These are phyloP conservation scores for Nasturtium officinale DNA, from an alignment of 345 rosid species.

Conservation along the genomic window DNA sequence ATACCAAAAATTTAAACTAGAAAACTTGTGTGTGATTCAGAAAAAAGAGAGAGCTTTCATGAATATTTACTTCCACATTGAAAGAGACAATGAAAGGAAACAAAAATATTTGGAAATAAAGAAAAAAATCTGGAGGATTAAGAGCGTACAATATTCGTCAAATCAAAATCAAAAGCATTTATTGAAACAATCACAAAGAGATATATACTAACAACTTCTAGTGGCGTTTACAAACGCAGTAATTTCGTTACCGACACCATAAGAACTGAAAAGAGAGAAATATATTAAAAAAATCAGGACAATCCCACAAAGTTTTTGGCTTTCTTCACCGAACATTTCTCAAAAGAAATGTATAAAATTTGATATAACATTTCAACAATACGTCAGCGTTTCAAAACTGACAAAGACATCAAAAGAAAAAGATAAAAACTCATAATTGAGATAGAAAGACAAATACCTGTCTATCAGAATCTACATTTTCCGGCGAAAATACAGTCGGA, in stretches of 20 bases:
- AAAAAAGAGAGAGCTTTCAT: not conserved
- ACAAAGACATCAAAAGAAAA: conserved; percentile 2
- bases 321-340: conserved; percentile 27
- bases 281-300: not conserved
- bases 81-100: conserved; percentile 17
- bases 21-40: conserved; percentile 7
- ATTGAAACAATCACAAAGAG: conserved; percentile 9
- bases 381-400: conserved; percentile 15
- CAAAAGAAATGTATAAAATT: not conserved
- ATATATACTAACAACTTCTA: not conserved
- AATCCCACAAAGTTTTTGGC: not conserved
- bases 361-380: not conserved
- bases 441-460: conserved; percentile 29
- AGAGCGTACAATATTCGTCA: not conserved
- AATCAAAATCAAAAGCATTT: conserved; percentile 38
- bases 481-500: conserved; percentile 26
- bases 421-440: not conserved
- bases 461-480: conserved; percentile 32
- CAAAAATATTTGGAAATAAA: conserved; percentile 22
- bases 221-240: conserved; percentile 23
- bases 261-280: not conserved
- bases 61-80: conserved; percentile 5
- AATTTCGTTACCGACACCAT: conserved; percentile 36
- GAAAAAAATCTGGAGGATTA: conserved; percentile 26
- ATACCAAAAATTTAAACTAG: not conserved